Evolutionary conservation across 257 asterid genomes (phyloP).

Genomic region (Striga asiatica): DNA sequence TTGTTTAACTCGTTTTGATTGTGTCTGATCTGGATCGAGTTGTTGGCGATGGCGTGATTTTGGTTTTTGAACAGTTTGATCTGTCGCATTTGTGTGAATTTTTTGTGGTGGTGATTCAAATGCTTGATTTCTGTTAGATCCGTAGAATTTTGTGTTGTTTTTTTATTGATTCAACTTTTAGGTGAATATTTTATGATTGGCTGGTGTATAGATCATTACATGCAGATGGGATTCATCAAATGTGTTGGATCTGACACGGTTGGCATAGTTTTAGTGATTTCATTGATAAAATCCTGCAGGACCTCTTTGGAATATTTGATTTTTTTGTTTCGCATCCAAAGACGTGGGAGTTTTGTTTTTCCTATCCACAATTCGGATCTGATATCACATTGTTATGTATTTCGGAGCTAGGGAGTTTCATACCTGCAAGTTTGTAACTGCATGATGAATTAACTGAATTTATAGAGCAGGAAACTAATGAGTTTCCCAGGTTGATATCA

Average conservation of each 20-base stretch:
- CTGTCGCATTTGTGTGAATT: background rate
- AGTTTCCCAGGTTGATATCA: background rate
- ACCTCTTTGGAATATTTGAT: background rate
- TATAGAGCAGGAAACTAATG: background rate
- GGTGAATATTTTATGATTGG: background rate
- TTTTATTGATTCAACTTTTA: background rate
- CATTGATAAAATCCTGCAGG: background rate
- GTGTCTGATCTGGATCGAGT: background rate
- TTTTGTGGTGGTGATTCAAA: no score
- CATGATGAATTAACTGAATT: background rate
- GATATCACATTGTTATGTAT: background rate
- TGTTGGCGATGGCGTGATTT: background rate
- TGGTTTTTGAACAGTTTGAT: background rate
- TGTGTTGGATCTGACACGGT: background rate
- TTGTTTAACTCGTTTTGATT: background rate
- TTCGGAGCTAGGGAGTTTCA: background rate
- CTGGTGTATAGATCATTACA: background rate
- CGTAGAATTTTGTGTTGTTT: background rate
- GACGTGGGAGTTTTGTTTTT: background rate
- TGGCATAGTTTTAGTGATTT: background rate
- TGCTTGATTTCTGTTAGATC: no score
- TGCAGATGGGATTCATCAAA: background rate
- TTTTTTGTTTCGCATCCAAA: no score
- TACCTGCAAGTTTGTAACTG: background rate
- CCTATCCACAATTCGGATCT: background rate